These are phyloP conservation scores for Epichloe gansuensis DNA, from an alignment of 2,329 filamentous ascomycete species.

Conservation along the genomic window DNA sequence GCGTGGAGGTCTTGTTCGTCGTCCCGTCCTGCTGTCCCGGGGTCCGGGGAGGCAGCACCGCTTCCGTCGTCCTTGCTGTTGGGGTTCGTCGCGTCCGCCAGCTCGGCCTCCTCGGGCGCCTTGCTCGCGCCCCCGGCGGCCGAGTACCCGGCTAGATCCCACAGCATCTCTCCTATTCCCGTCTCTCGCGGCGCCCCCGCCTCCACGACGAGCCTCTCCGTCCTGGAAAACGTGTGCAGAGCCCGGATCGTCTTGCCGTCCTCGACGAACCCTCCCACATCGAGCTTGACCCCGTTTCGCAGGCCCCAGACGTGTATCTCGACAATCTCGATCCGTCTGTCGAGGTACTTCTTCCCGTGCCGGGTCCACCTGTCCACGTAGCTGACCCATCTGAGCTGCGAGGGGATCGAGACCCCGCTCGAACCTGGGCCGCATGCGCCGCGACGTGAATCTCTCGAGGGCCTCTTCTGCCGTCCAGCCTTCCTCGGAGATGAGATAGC, in stretches of 20 bases:
- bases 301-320: conserved; percentile 88
- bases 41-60: background rate
- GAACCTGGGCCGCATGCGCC: conserved; percentile 81
- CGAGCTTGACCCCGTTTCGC: conserved; percentile 75
- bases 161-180: conserved; percentile 39
- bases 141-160: conserved; percentile 36
- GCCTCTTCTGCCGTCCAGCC: conserved; percentile 44
- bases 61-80: conserved; percentile 2
- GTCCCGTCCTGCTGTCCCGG: background rate
- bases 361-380: conserved; percentile 84
- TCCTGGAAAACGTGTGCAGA: conserved; percentile 67
- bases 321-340: conserved; percentile 70
- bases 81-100: conserved; percentile 12
- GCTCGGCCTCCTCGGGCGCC: conserved; percentile 24
- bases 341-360: conserved; percentile 65
- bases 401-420: conserved; percentile 82
- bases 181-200: conserved; percentile 37
- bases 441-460: conserved; percentile 53
- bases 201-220: conserved; percentile 60
- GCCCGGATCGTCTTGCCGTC: conserved; percentile 76
- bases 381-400: conserved; percentile 73
- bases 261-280: conserved; percentile 76
- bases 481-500: conserved; percentile 82
- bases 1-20: background rate
- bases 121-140: conserved; percentile 16